phyloP scores from a whole-genome alignment of 352 stramenopile genomes.

The Phytopythium ostracodes region DNA sequence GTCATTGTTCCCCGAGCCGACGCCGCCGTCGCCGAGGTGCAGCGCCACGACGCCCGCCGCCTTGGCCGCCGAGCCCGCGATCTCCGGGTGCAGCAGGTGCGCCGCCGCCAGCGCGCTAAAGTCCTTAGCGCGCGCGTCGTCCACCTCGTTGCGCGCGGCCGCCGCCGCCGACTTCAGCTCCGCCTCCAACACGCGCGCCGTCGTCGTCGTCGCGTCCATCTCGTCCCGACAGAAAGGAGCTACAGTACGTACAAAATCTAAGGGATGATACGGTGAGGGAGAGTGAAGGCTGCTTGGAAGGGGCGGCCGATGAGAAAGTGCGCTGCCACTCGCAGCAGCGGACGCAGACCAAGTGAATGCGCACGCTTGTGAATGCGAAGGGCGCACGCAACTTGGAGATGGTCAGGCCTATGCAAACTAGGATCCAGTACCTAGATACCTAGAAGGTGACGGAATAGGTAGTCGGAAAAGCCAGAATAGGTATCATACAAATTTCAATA shows the following conservation, averaged over 20 bases:
- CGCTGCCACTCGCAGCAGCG: too few relatives aligned
- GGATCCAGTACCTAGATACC: too few relatives aligned
- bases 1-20: constrained; percentile 9
- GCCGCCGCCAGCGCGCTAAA: constrained; percentile 12
- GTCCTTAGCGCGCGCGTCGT: background rate
- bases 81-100: constrained; percentile 23
- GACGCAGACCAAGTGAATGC: too few relatives aligned
- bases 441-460: too few relatives aligned
- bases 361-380: constrained; percentile 5
- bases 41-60: constrained; percentile 6
- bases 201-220: constrained; percentile 1
- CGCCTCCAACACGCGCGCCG: constrained; percentile 1
- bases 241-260: too few relatives aligned
- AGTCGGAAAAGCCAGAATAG: too few relatives aligned
- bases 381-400: too few relatives aligned
- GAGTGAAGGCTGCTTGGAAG: background rate
- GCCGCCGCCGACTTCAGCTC: background rate
- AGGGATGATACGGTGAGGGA: too few relatives aligned
- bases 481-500: too few relatives aligned
- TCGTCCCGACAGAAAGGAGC: too few relatives aligned
- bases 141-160: background rate
- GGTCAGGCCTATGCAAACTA: too few relatives aligned
- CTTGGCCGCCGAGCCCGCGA: constrained; percentile 18
- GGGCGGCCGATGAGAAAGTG: background rate
- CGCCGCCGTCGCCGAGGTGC: background rate